A percentile compares a stretch with the other conserved stretches of the same genome.
Conservation (phyloP, 2,329 filamentous ascomycete genomes). For the Cordyceps militaris region DNA sequence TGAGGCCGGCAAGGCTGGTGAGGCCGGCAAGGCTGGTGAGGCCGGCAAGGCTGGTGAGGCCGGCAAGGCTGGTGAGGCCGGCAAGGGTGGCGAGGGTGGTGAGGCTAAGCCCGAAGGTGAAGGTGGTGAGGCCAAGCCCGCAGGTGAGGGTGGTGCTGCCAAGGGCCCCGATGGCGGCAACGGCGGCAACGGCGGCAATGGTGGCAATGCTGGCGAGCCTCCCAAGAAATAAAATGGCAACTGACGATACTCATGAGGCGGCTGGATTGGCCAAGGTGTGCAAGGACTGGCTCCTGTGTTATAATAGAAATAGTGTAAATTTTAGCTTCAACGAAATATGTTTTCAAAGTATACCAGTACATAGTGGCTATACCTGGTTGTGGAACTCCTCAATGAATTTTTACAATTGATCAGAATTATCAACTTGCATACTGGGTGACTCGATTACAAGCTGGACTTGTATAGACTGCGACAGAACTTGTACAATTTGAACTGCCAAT, state of each 20-base stretch:
- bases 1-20: neutral
- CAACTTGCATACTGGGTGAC: too few species aligned
- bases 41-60: neutral
- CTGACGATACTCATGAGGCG: neutral
- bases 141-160: neutral
- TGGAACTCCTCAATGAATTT: too few species aligned
- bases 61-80: neutral
- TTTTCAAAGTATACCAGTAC: neutral
- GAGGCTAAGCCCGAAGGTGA: neutral
- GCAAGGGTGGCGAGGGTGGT: neutral
- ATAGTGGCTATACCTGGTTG: too few species aligned
- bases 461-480: too few species aligned
- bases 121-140: neutral
- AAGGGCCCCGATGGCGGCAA: neutral
- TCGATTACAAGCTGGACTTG: too few species aligned
- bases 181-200: neutral
- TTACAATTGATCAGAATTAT: too few species aligned
- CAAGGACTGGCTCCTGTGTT: neutral
- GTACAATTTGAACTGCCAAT: too few species aligned
- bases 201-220: neutral
- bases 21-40: neutral
- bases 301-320: neutral
- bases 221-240: neutral
- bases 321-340: neutral
- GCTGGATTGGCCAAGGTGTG: neutral